Percentiles rank a stretch among this genome's conserved stretches.
Evolutionary conservation across 768 basidiomycete species (phyloP).

Genomic region (Tulasnella sp.): DNA sequence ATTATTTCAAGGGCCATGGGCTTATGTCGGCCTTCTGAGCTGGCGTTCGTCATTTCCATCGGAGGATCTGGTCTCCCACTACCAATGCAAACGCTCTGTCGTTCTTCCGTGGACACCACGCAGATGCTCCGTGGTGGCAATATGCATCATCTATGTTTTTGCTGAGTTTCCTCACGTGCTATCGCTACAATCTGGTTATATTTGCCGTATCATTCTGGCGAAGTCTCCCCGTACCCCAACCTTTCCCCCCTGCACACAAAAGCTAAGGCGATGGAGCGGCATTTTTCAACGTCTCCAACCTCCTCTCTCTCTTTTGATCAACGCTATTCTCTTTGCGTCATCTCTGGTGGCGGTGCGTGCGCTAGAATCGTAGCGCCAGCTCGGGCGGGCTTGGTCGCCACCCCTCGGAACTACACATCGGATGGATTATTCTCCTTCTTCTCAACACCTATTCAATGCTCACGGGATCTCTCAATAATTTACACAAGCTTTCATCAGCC

Average conservation of each 20-base stretch:
- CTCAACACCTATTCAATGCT: slow-evolving; percentile 10
- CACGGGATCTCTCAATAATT: slow-evolving; percentile 21
- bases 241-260: neutral
- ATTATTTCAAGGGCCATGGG: slow-evolving; percentile 16
- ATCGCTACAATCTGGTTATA: neutral
- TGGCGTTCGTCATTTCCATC: slow-evolving; percentile 14
- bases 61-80: slow-evolving; percentile 19
- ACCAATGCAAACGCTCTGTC: neutral
- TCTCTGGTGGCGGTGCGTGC: neutral
- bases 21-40: slow-evolving; percentile 12
- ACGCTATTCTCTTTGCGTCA: slow-evolving; percentile 6
- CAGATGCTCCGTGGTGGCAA: slow-evolving; percentile 10
- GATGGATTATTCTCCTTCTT: slow-evolving; percentile 12
- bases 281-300: neutral
- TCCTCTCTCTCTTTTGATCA: neutral
- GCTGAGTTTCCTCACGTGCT: neutral
- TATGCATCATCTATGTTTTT: neutral
- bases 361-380: neutral
- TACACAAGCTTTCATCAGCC: slow-evolving; percentile 9
- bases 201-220: slow-evolving; percentile 27
- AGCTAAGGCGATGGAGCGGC: slow-evolving; percentile 1
- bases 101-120: slow-evolving; percentile 12
- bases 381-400: neutral
- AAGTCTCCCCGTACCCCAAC: slow-evolving; percentile 17
- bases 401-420: slow-evolving; percentile 5